Conservation (phyloP, 2,329 filamentous ascomycete genomes). For the Exophiala viscosa region DNA sequence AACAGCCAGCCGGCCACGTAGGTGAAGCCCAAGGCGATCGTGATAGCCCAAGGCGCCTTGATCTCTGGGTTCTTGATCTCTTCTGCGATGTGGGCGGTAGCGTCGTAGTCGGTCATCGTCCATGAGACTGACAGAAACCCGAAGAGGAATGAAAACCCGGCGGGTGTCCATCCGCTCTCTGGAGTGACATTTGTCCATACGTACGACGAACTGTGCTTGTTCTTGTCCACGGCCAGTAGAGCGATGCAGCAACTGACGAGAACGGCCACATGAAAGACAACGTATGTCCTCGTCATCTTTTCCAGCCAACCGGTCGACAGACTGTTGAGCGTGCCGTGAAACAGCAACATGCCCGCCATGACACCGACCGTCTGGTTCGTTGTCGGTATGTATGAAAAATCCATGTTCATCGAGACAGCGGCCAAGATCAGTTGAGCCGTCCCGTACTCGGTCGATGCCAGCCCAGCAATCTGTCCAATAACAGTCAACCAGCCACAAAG, state of each 20-base stretch:
- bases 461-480: constrained; percentile 48
- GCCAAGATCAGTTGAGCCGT: constrained; percentile 55
- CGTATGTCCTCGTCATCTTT: constrained; percentile 56
- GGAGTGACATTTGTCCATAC: constrained; percentile 55
- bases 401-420: constrained; percentile 50
- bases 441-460: constrained; percentile 58
- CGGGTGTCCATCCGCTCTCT: constrained; percentile 52
- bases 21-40: constrained; percentile 54
- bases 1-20: constrained; percentile 55
- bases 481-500: constrained; percentile 50
- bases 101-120: constrained; percentile 58
- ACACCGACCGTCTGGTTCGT: constrained; percentile 49
- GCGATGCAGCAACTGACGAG: constrained; percentile 50
- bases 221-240: constrained; percentile 48
- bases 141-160: constrained; percentile 56
- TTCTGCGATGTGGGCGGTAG: constrained; percentile 49
- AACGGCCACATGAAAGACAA: constrained; percentile 54
- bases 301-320: constrained; percentile 56
- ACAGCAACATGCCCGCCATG: constrained; percentile 53
- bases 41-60: constrained; percentile 56
- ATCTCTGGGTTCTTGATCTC: constrained; percentile 51
- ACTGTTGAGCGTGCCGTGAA: constrained; percentile 54
- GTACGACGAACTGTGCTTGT: constrained; percentile 52
- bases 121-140: constrained; percentile 58
- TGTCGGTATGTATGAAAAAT: constrained; percentile 49